Percentiles rank a stretch among this genome's conserved stretches.
These are phyloP conservation scores for Wickerhamomyces alni DNA, from an alignment of 805 yeast species.

Conservation along the genomic window DNA sequence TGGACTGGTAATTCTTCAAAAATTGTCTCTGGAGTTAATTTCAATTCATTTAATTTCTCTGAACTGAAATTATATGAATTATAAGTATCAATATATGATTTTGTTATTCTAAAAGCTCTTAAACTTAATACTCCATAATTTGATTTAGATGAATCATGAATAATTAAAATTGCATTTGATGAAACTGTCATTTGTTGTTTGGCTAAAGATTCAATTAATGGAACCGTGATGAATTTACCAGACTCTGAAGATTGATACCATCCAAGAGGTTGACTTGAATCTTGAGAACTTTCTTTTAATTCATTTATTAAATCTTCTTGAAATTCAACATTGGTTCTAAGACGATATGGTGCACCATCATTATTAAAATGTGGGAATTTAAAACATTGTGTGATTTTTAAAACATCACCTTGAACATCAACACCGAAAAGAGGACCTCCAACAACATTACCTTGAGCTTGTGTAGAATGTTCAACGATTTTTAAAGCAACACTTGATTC, in stretches of 20 bases:
- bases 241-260: conserved; percentile 72
- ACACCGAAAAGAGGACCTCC: conserved; percentile 75
- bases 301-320: conserved; percentile 62
- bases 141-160: conserved; percentile 67
- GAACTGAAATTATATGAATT: conserved; percentile 53
- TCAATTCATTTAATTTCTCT: conserved; percentile 52
- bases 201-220: conserved; percentile 63
- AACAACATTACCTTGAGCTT: conserved; percentile 52
- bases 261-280: conserved; percentile 69
- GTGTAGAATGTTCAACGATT: conserved; percentile 62
- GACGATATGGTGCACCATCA: conserved; percentile 55
- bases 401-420: conserved; percentile 45
- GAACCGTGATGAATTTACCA: conserved; percentile 63
- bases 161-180: conserved; percentile 46
- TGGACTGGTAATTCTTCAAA: conserved; percentile 66
- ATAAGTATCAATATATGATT: conserved; percentile 49
- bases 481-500: conserved; percentile 40
- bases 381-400: conserved; percentile 51
- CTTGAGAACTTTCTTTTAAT: conserved; percentile 53
- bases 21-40: conserved; percentile 57
- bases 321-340: conserved; percentile 58
- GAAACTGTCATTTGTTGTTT: conserved; percentile 53
- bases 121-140: conserved; percentile 57
- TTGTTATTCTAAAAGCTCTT: conserved; percentile 64
- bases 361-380: conserved; percentile 58